phyloP scores from a whole-genome alignment of 495 filamentous ascomycete species.

The Letharia columbiana region DNA sequence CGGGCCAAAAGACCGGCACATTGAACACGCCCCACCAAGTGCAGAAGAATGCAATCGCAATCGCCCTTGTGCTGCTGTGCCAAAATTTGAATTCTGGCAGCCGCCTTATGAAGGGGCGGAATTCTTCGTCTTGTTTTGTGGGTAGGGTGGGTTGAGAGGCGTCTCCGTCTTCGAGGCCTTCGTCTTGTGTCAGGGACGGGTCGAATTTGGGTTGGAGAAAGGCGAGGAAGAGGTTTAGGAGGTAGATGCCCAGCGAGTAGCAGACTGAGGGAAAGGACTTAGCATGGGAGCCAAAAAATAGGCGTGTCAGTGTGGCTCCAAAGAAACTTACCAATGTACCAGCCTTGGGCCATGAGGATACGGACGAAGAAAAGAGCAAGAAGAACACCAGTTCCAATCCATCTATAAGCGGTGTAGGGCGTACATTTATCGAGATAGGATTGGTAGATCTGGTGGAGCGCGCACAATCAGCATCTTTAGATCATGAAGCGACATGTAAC shows the following conservation, averaged over 20 bases:
- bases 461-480: background rate
- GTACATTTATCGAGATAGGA: slow-evolving; percentile 85
- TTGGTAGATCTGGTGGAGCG: slow-evolving; percentile 73
- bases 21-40: slow-evolving; percentile 90
- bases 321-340: slow-evolving; percentile 80
- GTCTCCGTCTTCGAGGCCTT: slow-evolving; percentile 89
- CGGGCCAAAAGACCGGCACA: slow-evolving; percentile 97
- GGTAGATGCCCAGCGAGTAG: slow-evolving; percentile 97
- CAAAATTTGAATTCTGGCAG: slow-evolving; percentile 99
- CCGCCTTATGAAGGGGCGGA: slow-evolving; percentile 89
- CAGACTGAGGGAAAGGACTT: slow-evolving; percentile 52
- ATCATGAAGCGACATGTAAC: slow-evolving; percentile 16
- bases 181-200: slow-evolving; percentile 89
- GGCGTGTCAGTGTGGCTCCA: background rate
- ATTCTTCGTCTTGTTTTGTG: slow-evolving; percentile 93
- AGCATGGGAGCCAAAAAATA: background rate
- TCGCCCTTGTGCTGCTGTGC: slow-evolving; percentile 84
- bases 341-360: slow-evolving; percentile 86
- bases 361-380: slow-evolving; percentile 77
- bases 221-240: slow-evolving; percentile 97
- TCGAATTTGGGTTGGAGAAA: slow-evolving; percentile 99
- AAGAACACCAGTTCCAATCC: slow-evolving; percentile 67
- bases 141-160: slow-evolving; percentile 58
- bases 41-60: slow-evolving; percentile 76
- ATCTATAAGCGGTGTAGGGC: slow-evolving; percentile 79